Conservation (phyloP, 257 asterid species). For the Solanum chmielewskii region DNA sequence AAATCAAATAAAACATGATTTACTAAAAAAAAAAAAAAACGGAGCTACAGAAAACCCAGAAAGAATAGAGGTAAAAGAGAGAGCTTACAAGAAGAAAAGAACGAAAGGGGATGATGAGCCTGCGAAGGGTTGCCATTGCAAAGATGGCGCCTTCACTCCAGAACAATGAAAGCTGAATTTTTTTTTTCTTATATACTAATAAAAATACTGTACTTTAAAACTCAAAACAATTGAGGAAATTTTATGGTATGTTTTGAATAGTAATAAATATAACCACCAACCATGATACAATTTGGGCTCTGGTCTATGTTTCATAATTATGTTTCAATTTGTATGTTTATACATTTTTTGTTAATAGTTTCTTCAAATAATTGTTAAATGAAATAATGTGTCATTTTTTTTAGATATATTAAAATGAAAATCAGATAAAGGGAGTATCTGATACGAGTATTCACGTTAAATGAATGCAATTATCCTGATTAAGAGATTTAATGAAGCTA, state of each 20-base stretch:
- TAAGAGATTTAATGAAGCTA: background rate
- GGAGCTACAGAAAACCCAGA: background rate
- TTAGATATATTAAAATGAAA: background rate
- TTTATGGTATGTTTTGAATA: background rate
- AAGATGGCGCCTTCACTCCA: background rate
- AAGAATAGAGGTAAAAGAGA: background rate
- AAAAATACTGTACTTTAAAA: background rate
- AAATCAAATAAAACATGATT: background rate
- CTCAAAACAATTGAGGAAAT: background rate
- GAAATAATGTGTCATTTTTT: background rate
- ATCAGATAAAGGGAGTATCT: background rate
- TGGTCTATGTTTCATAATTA: too few species aligned
- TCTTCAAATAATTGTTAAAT: background rate
- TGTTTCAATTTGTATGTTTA: too few species aligned
- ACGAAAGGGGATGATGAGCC: constrained; percentile 23
- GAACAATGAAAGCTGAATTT: background rate
- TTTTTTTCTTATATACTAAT: background rate
- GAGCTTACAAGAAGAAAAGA: constrained; percentile 27
- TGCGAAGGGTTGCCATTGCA: constrained; percentile 34
- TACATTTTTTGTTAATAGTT: background rate
- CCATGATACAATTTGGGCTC: background rate
- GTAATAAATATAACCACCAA: background rate
- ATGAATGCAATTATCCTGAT: too few species aligned
- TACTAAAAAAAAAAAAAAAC: background rate
- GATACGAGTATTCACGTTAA: background rate